Evolutionary conservation across 768 basidiomycete species (phyloP).

Genomic region (Tricholoma sp.): DNA sequence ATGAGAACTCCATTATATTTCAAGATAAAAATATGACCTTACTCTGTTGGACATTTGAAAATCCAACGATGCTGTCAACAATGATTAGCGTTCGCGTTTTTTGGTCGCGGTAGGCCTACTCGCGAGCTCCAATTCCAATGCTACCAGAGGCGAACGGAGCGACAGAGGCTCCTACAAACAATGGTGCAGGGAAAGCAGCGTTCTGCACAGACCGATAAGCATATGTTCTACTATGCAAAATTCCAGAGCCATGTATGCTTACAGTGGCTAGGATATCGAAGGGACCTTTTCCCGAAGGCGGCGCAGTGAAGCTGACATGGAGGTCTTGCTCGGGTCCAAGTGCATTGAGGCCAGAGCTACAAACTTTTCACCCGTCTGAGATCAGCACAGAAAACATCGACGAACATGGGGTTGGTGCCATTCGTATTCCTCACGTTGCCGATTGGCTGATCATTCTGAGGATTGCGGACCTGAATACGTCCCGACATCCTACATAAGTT

Average conservation of each 20-base stretch:
- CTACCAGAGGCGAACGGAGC: slow-evolving; percentile 3
- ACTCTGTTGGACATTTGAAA: slow-evolving; percentile 35
- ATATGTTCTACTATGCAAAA: background rate
- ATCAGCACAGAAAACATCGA: background rate
- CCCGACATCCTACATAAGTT: slow-evolving; percentile 26
- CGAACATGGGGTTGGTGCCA: slow-evolving; percentile 21
- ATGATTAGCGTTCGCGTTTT: background rate
- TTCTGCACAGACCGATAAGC: slow-evolving; percentile 24
- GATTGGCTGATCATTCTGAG: slow-evolving; percentile 19
- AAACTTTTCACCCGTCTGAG: background rate
- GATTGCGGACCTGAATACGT: slow-evolving; percentile 30
- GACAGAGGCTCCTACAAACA: slow-evolving; percentile 34
- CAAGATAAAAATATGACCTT: slow-evolving; percentile 4
- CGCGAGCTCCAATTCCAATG: slow-evolving; percentile 13
- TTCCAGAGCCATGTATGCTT: slow-evolving; percentile 6
- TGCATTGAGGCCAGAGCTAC: slow-evolving; percentile 32
- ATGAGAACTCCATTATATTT: background rate
- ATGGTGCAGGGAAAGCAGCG: slow-evolving; percentile 30
- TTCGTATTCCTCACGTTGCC: slow-evolving; percentile 33
- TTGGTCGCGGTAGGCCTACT: slow-evolving; percentile 7
- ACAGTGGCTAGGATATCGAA: slow-evolving; percentile 35
- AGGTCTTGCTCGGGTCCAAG: slow-evolving; percentile 26
- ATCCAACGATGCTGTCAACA: slow-evolving; percentile 24
- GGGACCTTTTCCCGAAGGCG: slow-evolving; percentile 17
- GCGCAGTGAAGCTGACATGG: slow-evolving; percentile 25